Evolutionary conservation across 129 eudicot genomes (phyloP).

Genomic region (Pseudognaphalium luteoalbum): DNA sequence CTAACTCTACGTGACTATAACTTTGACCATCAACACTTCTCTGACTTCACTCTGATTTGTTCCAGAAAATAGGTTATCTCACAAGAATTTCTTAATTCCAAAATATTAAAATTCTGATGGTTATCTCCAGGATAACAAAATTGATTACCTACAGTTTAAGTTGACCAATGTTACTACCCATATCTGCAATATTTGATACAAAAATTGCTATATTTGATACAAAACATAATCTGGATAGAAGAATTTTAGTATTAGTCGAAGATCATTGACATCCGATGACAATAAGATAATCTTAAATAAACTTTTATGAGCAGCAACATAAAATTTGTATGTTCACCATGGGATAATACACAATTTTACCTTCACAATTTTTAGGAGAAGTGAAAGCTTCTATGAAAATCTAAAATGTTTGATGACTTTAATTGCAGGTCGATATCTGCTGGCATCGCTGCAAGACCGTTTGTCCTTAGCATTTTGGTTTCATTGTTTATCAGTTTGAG

Average conservation of each 20-base stretch:
- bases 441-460: constrained; percentile 28
- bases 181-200: not conserved
- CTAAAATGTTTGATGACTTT: not conserved
- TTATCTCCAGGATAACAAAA: not conserved
- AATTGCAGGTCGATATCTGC: constrained; percentile 40
- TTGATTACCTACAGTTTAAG: not conserved
- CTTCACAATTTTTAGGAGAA: not conserved
- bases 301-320: not conserved
- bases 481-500: constrained; percentile 34
- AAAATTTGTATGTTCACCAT: not conserved
- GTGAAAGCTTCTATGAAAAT: not conserved
- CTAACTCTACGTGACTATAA: not conserved
- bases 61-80: not conserved
- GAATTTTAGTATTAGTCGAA: not conserved
- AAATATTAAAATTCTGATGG: no score
- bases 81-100: not conserved
- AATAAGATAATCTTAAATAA: not conserved
- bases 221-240: not conserved
- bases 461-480: constrained; percentile 31
- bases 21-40: not conserved
- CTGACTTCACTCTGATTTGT: not conserved
- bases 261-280: not conserved
- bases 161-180: not conserved
- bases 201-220: not conserved
- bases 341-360: not conserved